phyloP scores from a whole-genome alignment of 192 early-diverging fungal species.

The Phlyctochytrium planicorne region DNA sequence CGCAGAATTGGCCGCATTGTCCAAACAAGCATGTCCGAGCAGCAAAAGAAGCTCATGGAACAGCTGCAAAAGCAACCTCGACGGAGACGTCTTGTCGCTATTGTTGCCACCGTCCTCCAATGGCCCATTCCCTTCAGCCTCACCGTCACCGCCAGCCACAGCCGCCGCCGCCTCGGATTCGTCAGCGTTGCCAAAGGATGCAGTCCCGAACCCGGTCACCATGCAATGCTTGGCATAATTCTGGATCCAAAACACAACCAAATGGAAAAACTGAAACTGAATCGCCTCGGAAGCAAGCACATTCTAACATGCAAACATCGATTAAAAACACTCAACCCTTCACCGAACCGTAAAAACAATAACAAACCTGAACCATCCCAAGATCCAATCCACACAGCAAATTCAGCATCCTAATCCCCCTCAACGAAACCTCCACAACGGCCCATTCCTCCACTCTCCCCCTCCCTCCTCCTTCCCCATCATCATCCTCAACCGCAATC shows the following conservation, averaged over 20 bases:
- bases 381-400: conserved; percentile 14
- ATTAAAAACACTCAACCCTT: not conserved
- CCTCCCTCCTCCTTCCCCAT: not conserved
- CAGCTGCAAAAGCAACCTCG: not conserved
- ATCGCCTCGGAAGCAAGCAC: conserved; percentile 27
- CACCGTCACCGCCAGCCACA: not conserved
- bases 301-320: conserved; percentile 7
- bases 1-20: conserved; percentile 12
- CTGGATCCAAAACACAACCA: conserved; percentile 26
- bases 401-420: conserved; percentile 20
- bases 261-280: conserved; percentile 29
- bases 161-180: not conserved
- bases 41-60: conserved; percentile 18
- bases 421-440: not conserved
- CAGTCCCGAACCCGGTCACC: too few relatives aligned
- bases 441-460: not conserved
- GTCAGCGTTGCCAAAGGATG: not conserved
- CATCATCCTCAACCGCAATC: too few relatives aligned
- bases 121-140: not conserved
- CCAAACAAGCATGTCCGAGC: conserved; percentile 17
- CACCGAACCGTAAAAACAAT: not conserved
- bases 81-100: not conserved
- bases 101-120: not conserved
- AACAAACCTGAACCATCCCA: conserved; percentile 8
- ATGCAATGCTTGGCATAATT: conserved; percentile 8